Evolutionary conservation across 2,329 filamentous ascomycete species (phyloP).

Genomic region (Mycosphaerella sp.): DNA sequence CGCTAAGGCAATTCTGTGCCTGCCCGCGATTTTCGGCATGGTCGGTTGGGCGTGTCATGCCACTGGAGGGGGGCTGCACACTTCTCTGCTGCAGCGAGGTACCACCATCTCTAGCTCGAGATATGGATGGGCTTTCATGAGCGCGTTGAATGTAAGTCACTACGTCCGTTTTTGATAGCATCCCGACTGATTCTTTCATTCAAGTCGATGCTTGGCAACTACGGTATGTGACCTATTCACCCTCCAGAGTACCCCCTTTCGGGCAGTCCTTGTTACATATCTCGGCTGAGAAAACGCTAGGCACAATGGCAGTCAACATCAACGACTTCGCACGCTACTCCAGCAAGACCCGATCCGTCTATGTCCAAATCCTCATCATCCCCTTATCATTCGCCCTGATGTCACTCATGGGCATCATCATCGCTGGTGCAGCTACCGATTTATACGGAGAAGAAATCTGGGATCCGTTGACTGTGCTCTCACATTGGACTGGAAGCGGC

Average conservation of each 20-base stretch:
- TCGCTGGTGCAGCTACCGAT: constrained; percentile 22
- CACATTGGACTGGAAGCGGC: constrained; percentile 21
- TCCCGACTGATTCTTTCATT: background rate
- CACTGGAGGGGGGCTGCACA: constrained; percentile 19
- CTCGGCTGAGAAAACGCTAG: too few relatives aligned
- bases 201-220: constrained; percentile 24
- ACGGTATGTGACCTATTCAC: constrained; percentile 6
- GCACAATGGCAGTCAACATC: constrained; percentile 25
- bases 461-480: constrained; percentile 26
- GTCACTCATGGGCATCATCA: constrained; percentile 28
- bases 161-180: background rate
- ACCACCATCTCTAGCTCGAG: constrained; percentile 23
- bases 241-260: too few relatives aligned
- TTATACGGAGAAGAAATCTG: constrained; percentile 23
- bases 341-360: constrained; percentile 11
- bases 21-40: constrained; percentile 24
- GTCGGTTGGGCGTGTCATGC: constrained; percentile 17
- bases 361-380: constrained; percentile 25
- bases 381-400: constrained; percentile 26
- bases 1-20: constrained; percentile 18
- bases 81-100: constrained; percentile 21
- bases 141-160: constrained; percentile 22
- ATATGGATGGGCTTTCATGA: constrained; percentile 31
- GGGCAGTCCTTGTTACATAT: too few relatives aligned
- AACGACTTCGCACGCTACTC: constrained; percentile 24